Percentiles rank a stretch among this genome's conserved stretches.
Conservation (phyloP, 305 asterid species). For the Fraxinus nigra region DNA sequence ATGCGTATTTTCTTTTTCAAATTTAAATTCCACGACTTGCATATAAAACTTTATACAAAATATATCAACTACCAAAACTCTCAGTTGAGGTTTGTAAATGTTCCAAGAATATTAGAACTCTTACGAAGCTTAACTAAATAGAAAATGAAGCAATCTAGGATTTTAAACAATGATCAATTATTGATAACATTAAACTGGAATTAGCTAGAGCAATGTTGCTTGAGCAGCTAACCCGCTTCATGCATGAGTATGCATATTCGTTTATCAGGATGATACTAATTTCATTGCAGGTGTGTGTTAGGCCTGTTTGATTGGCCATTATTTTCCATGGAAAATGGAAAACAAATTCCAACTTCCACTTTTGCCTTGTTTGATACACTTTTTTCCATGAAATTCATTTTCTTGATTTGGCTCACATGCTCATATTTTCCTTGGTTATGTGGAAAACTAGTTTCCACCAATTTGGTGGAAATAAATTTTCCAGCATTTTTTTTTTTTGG, state of each 20-base stretch:
- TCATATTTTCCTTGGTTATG: too few species aligned
- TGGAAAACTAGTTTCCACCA: too few species aligned
- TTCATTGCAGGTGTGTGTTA: neutral
- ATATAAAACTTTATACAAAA: too few species aligned
- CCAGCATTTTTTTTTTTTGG: too few species aligned
- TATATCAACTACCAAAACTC: neutral
- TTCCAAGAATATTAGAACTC: neutral
- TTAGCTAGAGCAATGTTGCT: neutral
- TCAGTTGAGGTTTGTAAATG: neutral
- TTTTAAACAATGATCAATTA: neutral
- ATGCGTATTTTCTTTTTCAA: too few species aligned
- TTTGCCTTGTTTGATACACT: too few species aligned
- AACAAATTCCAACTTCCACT: too few species aligned
- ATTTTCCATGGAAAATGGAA: too few species aligned
- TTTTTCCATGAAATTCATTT: too few species aligned
- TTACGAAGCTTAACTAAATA: neutral
- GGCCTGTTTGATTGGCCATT: too few species aligned
- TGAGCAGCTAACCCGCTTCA: neutral
- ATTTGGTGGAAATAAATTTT: too few species aligned
- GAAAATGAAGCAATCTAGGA: neutral
- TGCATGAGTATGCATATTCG: neutral
- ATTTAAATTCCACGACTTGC: neutral
- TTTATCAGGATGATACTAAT: neutral
- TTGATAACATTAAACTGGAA: neutral
- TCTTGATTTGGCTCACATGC: too few species aligned